Base-by-base conservation (phyloP, 371 early-diverging fungal genomes). In the Mucor circinelloides region DNA sequence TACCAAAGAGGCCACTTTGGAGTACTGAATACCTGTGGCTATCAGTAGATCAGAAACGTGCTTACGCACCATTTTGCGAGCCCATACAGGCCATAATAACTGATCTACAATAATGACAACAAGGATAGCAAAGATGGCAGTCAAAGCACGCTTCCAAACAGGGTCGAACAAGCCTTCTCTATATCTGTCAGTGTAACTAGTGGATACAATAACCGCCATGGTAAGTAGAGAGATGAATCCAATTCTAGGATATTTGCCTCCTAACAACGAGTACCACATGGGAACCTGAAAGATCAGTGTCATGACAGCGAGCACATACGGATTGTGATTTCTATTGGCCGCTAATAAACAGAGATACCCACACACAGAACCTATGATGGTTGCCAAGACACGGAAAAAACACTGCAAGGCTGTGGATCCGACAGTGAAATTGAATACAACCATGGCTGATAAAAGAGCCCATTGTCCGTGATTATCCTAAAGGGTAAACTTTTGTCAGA, bases 161-260 rank as follows among this genome's bases (percentile, higher is more conserved):
- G 79, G 75, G 0, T 63, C 72, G 60, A 82, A 75, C 2, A 72
- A 30, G 7, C 23, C 28, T 54, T 82, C 82, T 10, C 66, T 30
- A 15, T 66, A 69, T 1, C 36, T 52, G 19, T 79, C 67, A 8
- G 38, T 56, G 32, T 72, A 77, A 1, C 73, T 72, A 0, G 82
- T 76, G 1, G 73, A 75, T 0, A 56, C 54, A 19, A 82, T 79
- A 42, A 82, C 79, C 1, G 73, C 76, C 74, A 82, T 48, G 0
- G 82, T 82, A 8, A 82, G 60, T 3, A 82, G 55, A 15, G 82
- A 79, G 17, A 82, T 82, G 27, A 79, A 76, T 0, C 82, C 82
- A 38, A 82, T 77, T 9, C 78, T 68, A 1, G 82, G 78, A 32
- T 79, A 74, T 12, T 55, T 57, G 5, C 69, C 64, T 25, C 67